Evolutionary conservation across 345 rosid species (phyloP).

Genomic region (Ceriops zippeliana): DNA sequence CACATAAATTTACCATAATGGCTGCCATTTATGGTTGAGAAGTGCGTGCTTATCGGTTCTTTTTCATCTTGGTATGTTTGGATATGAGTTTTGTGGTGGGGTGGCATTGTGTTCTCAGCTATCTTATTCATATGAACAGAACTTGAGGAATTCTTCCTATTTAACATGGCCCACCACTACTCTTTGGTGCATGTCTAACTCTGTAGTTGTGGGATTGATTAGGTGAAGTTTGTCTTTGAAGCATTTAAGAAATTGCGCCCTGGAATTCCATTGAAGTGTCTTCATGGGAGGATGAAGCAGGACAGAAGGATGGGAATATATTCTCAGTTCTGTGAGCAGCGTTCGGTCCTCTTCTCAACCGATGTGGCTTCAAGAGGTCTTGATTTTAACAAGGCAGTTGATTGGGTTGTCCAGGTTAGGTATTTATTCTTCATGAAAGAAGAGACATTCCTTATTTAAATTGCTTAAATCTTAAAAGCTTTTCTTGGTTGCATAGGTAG

Average conservation of each 20-base stretch:
- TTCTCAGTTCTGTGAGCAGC: slow-evolving; percentile 71
- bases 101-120: too few species aligned
- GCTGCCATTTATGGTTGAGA: too few species aligned
- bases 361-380: slow-evolving; percentile 97
- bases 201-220: slow-evolving; percentile 4
- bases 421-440: slow-evolving; percentile 11
- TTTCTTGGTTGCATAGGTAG: slow-evolving; percentile 45
- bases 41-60: too few species aligned
- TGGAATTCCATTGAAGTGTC: slow-evolving; percentile 88
- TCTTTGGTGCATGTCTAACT: background rate
- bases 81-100: too few species aligned
- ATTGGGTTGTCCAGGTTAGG: slow-evolving; percentile 95
- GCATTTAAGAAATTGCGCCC: slow-evolving; percentile 94
- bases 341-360: slow-evolving; percentile 82
- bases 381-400: slow-evolving; percentile 87
- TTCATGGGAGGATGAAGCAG: slow-evolving; percentile 97
- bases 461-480: slow-evolving; percentile 13
- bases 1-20: too few species aligned
- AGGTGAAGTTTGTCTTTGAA: slow-evolving; percentile 93
- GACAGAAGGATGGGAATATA: slow-evolving; percentile 77
- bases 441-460: background rate
- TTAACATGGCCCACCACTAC: background rate
- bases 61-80: too few species aligned
- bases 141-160: too few species aligned
- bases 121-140: too few species aligned